phyloP scores from a whole-genome alignment of 2,329 filamentous ascomycete species.

The Phaeosphaeriaceae sp. region DNA sequence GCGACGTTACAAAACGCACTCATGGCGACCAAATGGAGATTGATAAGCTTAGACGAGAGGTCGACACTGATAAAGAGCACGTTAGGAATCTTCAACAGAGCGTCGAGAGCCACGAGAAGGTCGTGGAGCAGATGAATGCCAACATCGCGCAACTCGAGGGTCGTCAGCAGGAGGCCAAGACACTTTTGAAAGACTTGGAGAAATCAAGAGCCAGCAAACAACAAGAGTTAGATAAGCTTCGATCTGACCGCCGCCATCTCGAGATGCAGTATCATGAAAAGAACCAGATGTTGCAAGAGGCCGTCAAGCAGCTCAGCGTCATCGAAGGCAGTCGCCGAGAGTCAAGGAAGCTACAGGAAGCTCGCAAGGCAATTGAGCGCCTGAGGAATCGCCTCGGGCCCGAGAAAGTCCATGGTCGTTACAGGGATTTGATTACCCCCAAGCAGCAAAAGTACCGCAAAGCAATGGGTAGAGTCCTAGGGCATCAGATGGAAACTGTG shows the following conservation, averaged over 20 bases:
- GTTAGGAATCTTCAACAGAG: slow-evolving; percentile 89
- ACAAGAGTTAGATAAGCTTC: slow-evolving; percentile 78
- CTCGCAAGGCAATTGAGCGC: slow-evolving; percentile 82
- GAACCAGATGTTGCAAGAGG: slow-evolving; percentile 87
- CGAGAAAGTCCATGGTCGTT: slow-evolving; percentile 80
- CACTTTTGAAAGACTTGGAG: slow-evolving; percentile 69
- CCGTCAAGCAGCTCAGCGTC: slow-evolving; percentile 79
- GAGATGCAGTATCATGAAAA: slow-evolving; percentile 85
- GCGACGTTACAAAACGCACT: slow-evolving; percentile 83
- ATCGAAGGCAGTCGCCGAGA: slow-evolving; percentile 86
- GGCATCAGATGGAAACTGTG: slow-evolving; percentile 91
- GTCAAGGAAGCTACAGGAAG: slow-evolving; percentile 77
- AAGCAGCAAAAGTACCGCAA: slow-evolving; percentile 98
- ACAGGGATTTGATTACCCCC: slow-evolving; percentile 90
- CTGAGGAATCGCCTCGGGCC: slow-evolving; percentile 85
- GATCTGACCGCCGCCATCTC: slow-evolving; percentile 52
- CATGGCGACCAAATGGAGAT: slow-evolving; percentile 82
- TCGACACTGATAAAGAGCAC: slow-evolving; percentile 90
- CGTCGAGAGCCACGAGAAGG: slow-evolving; percentile 77
- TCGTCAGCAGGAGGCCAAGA: slow-evolving; percentile 68
- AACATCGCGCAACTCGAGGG: slow-evolving; percentile 74
- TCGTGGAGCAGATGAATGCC: slow-evolving; percentile 73
- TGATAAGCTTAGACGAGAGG: slow-evolving; percentile 84
- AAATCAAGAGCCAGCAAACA: slow-evolving; percentile 86
- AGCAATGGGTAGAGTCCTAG: slow-evolving; percentile 89